Base-by-base conservation (phyloP, 2,329 filamentous ascomycete species). In the Phyllosticta citrichinensis region DNA sequence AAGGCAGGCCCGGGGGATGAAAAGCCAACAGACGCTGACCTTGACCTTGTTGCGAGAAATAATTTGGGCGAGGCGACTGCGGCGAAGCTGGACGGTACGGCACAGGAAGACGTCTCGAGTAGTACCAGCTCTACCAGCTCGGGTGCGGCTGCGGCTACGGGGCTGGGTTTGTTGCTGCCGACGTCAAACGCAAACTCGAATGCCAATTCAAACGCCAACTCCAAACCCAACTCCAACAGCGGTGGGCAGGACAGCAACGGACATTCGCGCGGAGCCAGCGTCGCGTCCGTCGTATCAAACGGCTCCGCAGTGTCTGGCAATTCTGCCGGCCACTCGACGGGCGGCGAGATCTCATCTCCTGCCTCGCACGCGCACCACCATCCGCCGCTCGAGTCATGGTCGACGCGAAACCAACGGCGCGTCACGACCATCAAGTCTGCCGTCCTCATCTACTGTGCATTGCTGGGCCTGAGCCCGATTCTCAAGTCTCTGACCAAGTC, bases 401-500 rank as follows among this genome's bases (percentile, higher is more conserved):
- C 83, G 5, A 76, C 79, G 2, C 75, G 82, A 51, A 85, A 82
- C 65, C 82, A 84, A 63, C 81, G 85, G 64, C 81, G 85, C 3
- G 73, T 97, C 4, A 85, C 87, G 35, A 97, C 94, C 0, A 85
- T 92, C 66, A 97, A 97, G 75, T 97, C 92, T 0, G 92, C 92
- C 0, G 80, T 95, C 47, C 81, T 97, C 56, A 97, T 97, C 68
- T 97, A 95, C 76, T 95, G 88, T 66, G 92, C 91, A 3, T 81
- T 99, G 14, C 84, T 97, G 3, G 94, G 93, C 11, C 82, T 99
- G 3, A 96, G 90, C 52, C 94, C 94, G 0, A 97, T 99, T 65
- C 84, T 99, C 64, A 97, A 97, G 74, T 97, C 92, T 1, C 83
- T 99, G n/a, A 99, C 94, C 0, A 84, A 83, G 57, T 97, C 92